A percentile compares a stretch with the other conserved stretches of the same genome.
These are phyloP conservation scores for Pyrus communis DNA, from an alignment of 306 rosid species.

Conservation along the genomic window DNA sequence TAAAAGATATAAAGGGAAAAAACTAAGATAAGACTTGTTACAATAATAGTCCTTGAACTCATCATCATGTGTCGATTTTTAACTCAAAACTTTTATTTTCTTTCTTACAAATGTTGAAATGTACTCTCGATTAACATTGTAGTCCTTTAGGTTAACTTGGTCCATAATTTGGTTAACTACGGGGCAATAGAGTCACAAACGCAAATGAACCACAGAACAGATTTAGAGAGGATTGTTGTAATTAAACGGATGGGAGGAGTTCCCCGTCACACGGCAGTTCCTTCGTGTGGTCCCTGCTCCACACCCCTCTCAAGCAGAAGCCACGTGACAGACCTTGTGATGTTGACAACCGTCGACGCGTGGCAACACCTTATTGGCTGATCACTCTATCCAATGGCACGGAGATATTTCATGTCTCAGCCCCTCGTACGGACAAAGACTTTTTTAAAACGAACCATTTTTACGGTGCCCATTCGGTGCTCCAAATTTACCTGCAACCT, in stretches of 20 bases:
- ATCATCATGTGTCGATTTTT: too few relatives aligned
- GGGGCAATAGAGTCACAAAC: too few relatives aligned
- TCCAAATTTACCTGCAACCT: conserved; percentile 25
- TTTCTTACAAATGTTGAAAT: too few relatives aligned
- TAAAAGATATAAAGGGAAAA: too few relatives aligned
- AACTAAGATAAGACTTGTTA: too few relatives aligned
- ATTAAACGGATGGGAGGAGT: background rate
- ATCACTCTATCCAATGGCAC: conserved; percentile 18
- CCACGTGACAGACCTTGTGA: conserved; percentile 33
- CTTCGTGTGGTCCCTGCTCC: background rate
- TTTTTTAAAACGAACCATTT: background rate
- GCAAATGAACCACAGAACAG: too few relatives aligned
- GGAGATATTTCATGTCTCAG: background rate
- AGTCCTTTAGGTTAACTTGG: too few relatives aligned
- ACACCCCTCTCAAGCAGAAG: background rate
- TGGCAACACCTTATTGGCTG: conserved; percentile 5
- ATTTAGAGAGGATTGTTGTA: too few relatives aligned
- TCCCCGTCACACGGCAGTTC: background rate
- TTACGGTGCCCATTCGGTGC: conserved; percentile 1
- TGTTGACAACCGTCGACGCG: background rate
- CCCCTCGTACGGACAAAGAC: conserved; percentile 35
- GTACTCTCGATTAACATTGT: too few relatives aligned
- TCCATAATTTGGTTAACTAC: too few relatives aligned
- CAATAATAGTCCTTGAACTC: too few relatives aligned
- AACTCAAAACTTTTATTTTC: too few relatives aligned